A percentile compares a stretch with the other conserved stretches of the same genome.
Conservation (phyloP, 73 alveolate genomes). For the Strombidium stylifer region DNA sequence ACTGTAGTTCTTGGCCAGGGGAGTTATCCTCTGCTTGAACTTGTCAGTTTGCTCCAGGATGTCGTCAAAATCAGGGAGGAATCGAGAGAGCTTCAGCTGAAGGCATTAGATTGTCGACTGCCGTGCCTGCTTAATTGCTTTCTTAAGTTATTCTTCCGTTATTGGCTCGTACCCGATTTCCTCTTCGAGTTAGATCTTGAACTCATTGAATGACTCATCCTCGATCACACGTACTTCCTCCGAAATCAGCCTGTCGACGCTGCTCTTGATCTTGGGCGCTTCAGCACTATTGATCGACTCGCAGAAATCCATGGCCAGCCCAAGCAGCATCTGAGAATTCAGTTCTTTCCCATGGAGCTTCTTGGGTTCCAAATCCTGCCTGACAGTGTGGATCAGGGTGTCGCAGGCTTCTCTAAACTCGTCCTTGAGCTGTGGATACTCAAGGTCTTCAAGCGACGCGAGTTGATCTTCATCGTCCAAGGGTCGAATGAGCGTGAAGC, state of each 20-base stretch:
- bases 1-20: too few relatives aligned
- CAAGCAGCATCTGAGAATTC: conserved; percentile 86
- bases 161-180: conserved; percentile 14
- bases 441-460: conserved; percentile 77
- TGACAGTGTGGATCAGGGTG: conserved; percentile 68
- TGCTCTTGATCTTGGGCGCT: conserved; percentile 65
- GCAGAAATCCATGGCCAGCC: conserved; percentile 79
- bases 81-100: conserved; percentile 3
- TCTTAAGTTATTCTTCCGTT: background rate
- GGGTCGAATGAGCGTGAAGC: conserved; percentile 86
- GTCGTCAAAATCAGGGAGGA: background rate
- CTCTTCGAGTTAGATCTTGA: conserved; percentile 17
- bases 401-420: conserved; percentile 77
- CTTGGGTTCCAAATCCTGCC: conserved; percentile 33
- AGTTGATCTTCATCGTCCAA: conserved; percentile 76
- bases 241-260: conserved; percentile 47
- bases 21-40: background rate
- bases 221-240: conserved; percentile 40
- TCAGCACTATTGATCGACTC: conserved; percentile 86
- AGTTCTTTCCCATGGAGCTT: conserved; percentile 72
- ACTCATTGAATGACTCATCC: conserved; percentile 40
- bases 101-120: background rate
- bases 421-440: conserved; percentile 70
- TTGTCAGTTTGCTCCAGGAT: background rate
- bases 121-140: background rate